A percentile compares a stretch with the other conserved stretches of the same genome.
These are phyloP conservation scores for Scenedesmus sp. DNA, from an alignment of 163 green algal genomes.

Conservation along the genomic window DNA sequence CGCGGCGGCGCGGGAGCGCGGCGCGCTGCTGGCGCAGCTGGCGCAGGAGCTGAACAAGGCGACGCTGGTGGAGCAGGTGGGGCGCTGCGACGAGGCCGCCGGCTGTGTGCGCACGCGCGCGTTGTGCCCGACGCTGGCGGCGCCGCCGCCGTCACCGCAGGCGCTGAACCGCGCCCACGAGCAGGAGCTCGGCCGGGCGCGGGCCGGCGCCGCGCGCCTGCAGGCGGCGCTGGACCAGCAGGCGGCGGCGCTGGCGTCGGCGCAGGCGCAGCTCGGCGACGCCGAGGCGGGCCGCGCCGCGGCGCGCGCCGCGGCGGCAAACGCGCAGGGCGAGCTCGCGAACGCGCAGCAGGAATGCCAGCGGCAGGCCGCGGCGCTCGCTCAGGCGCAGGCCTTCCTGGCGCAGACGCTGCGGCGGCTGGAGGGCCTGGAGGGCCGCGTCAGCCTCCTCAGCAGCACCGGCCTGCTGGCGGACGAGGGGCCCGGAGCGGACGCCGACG, in stretches of 20 bases:
- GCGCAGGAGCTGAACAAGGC: conserved; percentile 27
- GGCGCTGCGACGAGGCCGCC: neutral
- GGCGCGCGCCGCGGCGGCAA: too few relatives aligned
- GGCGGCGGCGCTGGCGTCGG: conserved; percentile 7
- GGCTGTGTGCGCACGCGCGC: neutral
- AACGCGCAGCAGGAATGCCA: conserved; percentile 1
- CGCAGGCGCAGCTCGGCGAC: conserved; percentile 12
- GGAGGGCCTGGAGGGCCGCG: conserved; percentile 7
- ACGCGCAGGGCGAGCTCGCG: too few relatives aligned
- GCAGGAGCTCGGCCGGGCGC: conserved; percentile 19
- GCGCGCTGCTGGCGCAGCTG: conserved; percentile 20
- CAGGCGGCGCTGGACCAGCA: neutral
- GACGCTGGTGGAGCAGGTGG: conserved; percentile 28
- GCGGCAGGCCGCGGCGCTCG: neutral
- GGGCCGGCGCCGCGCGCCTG: conserved; percentile 4
- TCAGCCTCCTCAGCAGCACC: conserved; percentile 29
- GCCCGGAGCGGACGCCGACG: neutral
- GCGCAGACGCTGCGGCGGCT: neutral
- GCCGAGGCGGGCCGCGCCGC: too few relatives aligned
- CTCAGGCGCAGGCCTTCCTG: neutral
- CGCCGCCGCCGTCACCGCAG: conserved; percentile 7
- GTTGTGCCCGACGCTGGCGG: neutral
- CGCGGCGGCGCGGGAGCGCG: conserved; percentile 2
- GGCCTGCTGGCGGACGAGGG: neutral
- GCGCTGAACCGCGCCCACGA: conserved; percentile 13